A percentile compares a stretch with the other conserved stretches of the same genome.
phyloP scores from a whole-genome alignment of 371 early-diverging fungal species.

The Rhizopus arrhizus region DNA sequence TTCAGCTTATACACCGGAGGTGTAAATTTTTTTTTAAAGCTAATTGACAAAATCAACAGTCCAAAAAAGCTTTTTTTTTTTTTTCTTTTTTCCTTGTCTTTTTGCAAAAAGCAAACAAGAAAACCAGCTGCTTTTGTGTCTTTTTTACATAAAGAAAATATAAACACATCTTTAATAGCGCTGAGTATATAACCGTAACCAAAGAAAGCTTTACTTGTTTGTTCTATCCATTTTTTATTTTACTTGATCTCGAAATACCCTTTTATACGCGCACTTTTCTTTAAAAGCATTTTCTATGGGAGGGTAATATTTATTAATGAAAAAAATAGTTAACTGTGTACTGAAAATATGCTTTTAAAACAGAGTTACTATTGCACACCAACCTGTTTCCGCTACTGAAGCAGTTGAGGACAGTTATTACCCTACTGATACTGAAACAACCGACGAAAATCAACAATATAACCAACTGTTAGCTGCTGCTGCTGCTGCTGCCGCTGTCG shows the following conservation, averaged over 20 bases:
- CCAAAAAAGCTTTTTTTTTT: slow-evolving; percentile 6
- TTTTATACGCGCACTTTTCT: not conserved
- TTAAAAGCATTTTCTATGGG: not conserved
- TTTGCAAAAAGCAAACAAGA: not conserved
- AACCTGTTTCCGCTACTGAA: slow-evolving; percentile 13
- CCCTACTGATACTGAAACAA: slow-evolving; percentile 7
- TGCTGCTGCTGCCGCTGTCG: slow-evolving; percentile 5
- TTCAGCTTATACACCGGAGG: not conserved
- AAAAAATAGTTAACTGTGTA: not conserved
- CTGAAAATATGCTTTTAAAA: not conserved
- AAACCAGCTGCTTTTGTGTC: slow-evolving; percentile 2
- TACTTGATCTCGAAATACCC: slow-evolving; percentile 1
- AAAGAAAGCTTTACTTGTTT: not conserved
- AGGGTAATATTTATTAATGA: not conserved
- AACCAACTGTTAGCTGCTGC: slow-evolving; percentile 31
- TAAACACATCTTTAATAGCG: not conserved
- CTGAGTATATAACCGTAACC: not conserved
- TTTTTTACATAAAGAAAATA: not conserved
- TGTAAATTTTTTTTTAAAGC: slow-evolving; percentile 9
- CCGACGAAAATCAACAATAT: slow-evolving; percentile 30
- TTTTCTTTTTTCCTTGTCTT: not conserved
- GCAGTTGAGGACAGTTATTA: slow-evolving; percentile 9
- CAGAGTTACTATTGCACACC: slow-evolving; percentile 38
- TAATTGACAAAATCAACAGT: slow-evolving; percentile 2
- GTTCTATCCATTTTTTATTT: not conserved